Evolutionary conservation across 257 asterid genomes (phyloP), one percentile per base, ranked within the genome.

Genomic region (Paulownia fortunei): DNA sequence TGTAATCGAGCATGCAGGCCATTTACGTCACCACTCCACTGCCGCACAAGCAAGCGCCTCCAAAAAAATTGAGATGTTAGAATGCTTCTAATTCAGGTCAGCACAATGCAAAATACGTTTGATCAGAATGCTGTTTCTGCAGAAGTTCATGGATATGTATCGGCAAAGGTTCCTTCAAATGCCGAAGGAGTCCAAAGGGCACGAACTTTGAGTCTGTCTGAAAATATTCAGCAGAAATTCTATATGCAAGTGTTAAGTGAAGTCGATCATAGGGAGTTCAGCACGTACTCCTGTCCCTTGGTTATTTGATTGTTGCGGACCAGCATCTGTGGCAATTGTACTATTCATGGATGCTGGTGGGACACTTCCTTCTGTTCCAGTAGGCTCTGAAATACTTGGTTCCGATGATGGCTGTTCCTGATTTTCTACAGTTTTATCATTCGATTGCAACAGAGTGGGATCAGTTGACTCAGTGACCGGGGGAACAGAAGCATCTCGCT

Each of bases 251-350:
- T 67, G 80, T 90, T 79, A 94, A 60, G 96, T 84, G 84, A 92
- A 94, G 81, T 89, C 94, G 7, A 90, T 87, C 98, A 92, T 91
- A 9, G 84, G 73, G 60, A 82, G 91, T 52, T 89, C 98, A 24
- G 82, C 74, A 44, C 89, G 86, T 30, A 71, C 88, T 51, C 68
- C 85, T 6, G 86, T 56, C 42, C 62, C 85, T 83, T 87, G 86
- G 62, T 77, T 82, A 67, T 58, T 86, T 60, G 87, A 46, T 67
- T 73, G 87, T 67, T 79, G 85, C 37, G 82, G 80, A 39, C 61
- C 73, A 23, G 60, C 62, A 30, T 64, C 87, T 13, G 74, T 59
- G 16, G 77, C 77, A 69, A 36, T 39, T 64, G 79, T 69, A 39
- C 69, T 64, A 68, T 74, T 76, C 37, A 23, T 47, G 8, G 87